Conservation (phyloP, 2,329 filamentous ascomycete species). For the Endoconidiophora polonica region DNA sequence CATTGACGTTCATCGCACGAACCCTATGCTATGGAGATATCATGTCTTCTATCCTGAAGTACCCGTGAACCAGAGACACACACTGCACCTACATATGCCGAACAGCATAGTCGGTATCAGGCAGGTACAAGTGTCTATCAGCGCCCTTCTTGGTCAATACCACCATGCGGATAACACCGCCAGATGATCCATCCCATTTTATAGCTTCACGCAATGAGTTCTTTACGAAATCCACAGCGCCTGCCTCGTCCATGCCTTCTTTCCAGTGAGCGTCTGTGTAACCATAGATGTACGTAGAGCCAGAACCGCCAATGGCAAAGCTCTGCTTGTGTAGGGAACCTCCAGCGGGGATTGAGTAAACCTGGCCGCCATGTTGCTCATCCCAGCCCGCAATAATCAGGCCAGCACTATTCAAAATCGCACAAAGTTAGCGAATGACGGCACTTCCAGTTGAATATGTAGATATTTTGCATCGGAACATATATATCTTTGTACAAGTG, state of each 20-base stretch:
- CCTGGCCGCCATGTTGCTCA: conserved; percentile 82
- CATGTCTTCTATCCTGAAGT: background rate
- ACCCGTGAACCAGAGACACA: background rate
- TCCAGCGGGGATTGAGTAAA: conserved; percentile 92
- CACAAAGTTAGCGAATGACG: background rate
- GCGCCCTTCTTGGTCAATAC: conserved; percentile 83
- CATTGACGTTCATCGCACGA: too few relatives aligned
- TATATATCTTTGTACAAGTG: too few relatives aligned
- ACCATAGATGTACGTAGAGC: conserved; percentile 98
- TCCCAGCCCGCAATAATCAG: conserved; percentile 99
- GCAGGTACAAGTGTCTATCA: conserved; percentile 85
- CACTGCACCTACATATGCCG: conserved; percentile 39
- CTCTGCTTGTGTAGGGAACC: conserved; percentile 95
- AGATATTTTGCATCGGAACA: too few relatives aligned
- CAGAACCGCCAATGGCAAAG: conserved; percentile 89
- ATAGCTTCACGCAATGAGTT: conserved; percentile 82
- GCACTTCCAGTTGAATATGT: too few relatives aligned
- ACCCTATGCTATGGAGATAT: background rate
- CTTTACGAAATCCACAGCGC: conserved; percentile 87
- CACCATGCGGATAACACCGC: conserved; percentile 95
- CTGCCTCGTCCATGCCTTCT: conserved; percentile 83
- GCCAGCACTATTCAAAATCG: conserved; percentile 47
- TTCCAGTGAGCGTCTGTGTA: conserved; percentile 95
- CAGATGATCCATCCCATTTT: conserved; percentile 98
- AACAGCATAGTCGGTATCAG: conserved; percentile 72